Evolutionary conservation across 768 basidiomycete genomes (phyloP), one percentile per base, ranked within the genome.

Genomic region (Fistulinella prunicolor): DNA sequence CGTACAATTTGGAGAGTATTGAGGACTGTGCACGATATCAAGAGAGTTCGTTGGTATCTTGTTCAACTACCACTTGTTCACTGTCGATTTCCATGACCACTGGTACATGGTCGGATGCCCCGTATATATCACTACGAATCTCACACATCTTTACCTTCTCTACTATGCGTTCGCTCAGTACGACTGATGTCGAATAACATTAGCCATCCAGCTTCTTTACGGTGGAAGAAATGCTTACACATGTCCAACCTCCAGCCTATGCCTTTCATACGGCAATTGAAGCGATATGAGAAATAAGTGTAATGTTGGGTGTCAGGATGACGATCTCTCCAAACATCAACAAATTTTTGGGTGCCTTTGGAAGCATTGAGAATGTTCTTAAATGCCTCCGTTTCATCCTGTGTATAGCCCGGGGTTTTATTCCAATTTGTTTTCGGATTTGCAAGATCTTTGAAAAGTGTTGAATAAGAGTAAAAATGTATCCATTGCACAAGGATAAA

Each of bases 181-280:
- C 80, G 63, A 87, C 90, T 93, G 59, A 26, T 40, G 24, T 45
- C 35, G 41, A 44, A 30, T 42, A 17, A 35, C 9, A 38, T 53
- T 5, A 55, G 36, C 35, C 5, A 45, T 21, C 24, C 16, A 40
- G 34, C 5, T 37, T 29, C 44, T 35, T 29, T 46, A 28, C 10
- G n/a, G 9, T 21, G 8, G 13, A 40, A 16, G 57, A n/a, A n/a
- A 66, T 69, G 49, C 72, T 53, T 72, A 91, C 89, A 90, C 74
- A 84, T 85, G 62, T 94, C 92, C 22, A 94, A 68, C 55, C 92
- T 76, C 92, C 92, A 94, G 2, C 90, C 90, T 38, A 90, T 76
- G 3, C 89, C 86, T 60, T 92, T 94, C 45, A 60, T 63, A 22
- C 92, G 73, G 62, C 86, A 88, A 53, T 89, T 82, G 68, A 90